These are phyloP conservation scores for Vaccinium darrowii DNA, from an alignment of 148 eudicot genomes.

Conservation along the genomic window DNA sequence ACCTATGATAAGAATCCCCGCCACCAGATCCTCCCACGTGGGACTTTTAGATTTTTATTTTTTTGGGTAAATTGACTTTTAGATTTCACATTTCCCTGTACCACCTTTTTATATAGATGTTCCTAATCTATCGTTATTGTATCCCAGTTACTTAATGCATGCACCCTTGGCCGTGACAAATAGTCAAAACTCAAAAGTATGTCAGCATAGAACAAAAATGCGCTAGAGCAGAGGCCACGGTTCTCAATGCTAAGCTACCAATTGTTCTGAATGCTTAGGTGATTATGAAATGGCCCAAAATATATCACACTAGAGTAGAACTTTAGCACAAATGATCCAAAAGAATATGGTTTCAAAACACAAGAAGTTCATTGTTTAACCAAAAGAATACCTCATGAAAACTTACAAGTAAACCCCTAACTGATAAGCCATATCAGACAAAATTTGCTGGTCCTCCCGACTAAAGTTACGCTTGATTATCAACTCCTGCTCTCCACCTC, in stretches of 20 bases:
- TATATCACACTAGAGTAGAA: not conserved
- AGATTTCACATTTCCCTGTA: not conserved
- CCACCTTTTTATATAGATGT: not conserved
- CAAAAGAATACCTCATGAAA: not conserved
- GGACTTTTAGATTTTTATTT: too few species aligned
- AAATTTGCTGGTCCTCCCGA: slow-evolving; percentile 65
- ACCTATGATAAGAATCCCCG: not conserved
- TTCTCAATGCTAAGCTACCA: not conserved
- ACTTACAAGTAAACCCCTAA: slow-evolving; percentile 89
- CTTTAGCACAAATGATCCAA: not conserved
- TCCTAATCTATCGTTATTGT: not conserved
- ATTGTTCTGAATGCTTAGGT: not conserved
- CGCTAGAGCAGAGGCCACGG: not conserved
- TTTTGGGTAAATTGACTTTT: too few species aligned
- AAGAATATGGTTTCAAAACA: not conserved
- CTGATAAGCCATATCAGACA: slow-evolving; percentile 72
- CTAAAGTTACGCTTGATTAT: slow-evolving; percentile 63
- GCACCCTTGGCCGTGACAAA: not conserved
- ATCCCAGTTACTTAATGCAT: not conserved
- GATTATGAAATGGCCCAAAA: not conserved
- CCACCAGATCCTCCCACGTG: not conserved
- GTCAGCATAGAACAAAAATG: not conserved
- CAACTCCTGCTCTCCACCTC: slow-evolving; percentile 74
- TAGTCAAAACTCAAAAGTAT: not conserved
- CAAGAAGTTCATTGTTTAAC: not conserved